Conservation (phyloP, 805 yeast genomes). For the Barnettozyma populi region DNA sequence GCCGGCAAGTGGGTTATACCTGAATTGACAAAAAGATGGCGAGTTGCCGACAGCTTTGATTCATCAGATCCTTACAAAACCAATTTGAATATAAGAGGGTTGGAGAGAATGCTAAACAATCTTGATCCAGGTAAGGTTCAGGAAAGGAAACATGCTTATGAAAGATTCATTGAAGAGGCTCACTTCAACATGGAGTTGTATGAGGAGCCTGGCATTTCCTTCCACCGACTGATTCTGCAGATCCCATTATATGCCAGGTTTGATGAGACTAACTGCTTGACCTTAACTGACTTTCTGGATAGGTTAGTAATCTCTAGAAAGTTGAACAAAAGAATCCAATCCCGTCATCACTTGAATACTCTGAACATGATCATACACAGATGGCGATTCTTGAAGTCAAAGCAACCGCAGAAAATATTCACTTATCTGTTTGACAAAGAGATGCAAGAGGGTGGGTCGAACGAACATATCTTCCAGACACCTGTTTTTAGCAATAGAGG, state of each 20-base stretch:
- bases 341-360: conserved; percentile 29
- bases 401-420: conserved; percentile 4
- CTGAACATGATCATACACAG: conserved; percentile 32
- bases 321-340: conserved; percentile 39
- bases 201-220: conserved; percentile 58
- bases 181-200: conserved; percentile 50
- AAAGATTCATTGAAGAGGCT: conserved; percentile 68
- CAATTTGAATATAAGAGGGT: conserved; percentile 44
- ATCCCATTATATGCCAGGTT: conserved; percentile 75
- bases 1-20: conserved; percentile 50
- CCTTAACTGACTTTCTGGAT: conserved; percentile 64
- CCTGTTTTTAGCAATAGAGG: not conserved
- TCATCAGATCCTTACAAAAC: conserved; percentile 57
- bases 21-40: conserved; percentile 33
- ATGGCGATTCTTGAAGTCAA: conserved; percentile 26
- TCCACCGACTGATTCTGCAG: conserved; percentile 54
- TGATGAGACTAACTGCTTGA: conserved; percentile 71
- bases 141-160: conserved; percentile 49
- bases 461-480: not conserved
- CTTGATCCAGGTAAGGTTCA: conserved; percentile 54
- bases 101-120: conserved; percentile 44
- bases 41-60: conserved; percentile 33
- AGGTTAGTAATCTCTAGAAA: conserved; percentile 53
- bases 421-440: not conserved
- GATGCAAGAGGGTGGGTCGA: not conserved